Evolutionary conservation across 306 rosid genomes (phyloP).

Genomic region (Begonia peltatifolia): DNA sequence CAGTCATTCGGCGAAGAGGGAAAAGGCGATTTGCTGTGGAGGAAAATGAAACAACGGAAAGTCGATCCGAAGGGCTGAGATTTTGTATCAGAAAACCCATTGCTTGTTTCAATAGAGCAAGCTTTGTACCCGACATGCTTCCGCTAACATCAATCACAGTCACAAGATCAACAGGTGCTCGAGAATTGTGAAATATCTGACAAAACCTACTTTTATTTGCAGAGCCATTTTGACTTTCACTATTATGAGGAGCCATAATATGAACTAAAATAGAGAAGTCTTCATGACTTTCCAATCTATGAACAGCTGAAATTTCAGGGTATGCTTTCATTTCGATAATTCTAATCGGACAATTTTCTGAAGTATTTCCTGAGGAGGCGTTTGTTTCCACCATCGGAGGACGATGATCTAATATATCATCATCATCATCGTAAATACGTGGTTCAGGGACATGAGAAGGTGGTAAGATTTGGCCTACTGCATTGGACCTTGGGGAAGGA

Average conservation of each 20-base stretch:
- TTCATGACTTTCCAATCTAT: constrained; percentile 1
- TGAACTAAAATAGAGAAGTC: constrained; percentile 12
- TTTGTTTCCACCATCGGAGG: not conserved
- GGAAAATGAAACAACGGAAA: constrained; percentile 13
- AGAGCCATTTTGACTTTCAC: not conserved
- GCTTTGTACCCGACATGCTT: constrained; percentile 16
- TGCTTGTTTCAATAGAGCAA: constrained; percentile 13
- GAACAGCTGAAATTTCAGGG: constrained; percentile 12
- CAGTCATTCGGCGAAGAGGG: constrained; percentile 12
- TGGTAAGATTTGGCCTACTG: not conserved
- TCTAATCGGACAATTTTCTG: not conserved
- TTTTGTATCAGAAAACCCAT: constrained; percentile 12
- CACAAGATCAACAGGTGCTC: constrained; percentile 13
- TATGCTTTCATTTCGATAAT: constrained; percentile 6
- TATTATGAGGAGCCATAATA: constrained; percentile 2
- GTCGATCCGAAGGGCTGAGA: constrained; percentile 12
- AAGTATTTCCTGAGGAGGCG: constrained; percentile 4
- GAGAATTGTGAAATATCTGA: constrained; percentile 3
- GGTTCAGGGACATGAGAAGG: constrained; percentile 6
- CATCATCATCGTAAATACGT: constrained; percentile 5
- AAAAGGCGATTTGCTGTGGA: constrained; percentile 11
- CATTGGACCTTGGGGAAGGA: constrained; percentile 3
- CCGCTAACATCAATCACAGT: constrained; percentile 15
- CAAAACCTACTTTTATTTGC: not conserved
- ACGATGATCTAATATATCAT: constrained; percentile 8